phyloP scores from a whole-genome alignment of 306 rosid species.

The Hippophae rhamnoides region DNA sequence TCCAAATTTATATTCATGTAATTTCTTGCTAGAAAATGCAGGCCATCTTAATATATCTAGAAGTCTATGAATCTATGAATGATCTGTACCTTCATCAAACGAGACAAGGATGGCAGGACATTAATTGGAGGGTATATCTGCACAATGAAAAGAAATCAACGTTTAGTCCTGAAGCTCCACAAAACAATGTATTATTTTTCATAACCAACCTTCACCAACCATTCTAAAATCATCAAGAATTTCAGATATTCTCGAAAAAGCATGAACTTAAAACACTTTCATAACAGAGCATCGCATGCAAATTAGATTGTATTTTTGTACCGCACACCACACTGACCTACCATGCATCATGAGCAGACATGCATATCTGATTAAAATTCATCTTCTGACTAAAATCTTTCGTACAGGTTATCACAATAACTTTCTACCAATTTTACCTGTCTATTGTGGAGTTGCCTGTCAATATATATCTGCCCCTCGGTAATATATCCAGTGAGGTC shows the following conservation, averaged over 20 bases:
- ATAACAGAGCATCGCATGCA: background rate
- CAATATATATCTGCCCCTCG: constrained; percentile 96
- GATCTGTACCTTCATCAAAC: constrained; percentile 86
- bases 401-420: background rate
- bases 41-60: background rate
- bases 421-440: constrained; percentile 46
- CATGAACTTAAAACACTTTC: no score
- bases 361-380: background rate
- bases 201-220: background rate
- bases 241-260: no score
- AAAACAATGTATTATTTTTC: constrained; percentile 4
- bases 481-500: constrained; percentile 99
- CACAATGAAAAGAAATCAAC: constrained; percentile 25
- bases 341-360: background rate
- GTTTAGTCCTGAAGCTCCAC: constrained; percentile 22
- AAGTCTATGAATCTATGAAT: constrained; percentile 2
- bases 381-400: background rate
- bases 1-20: background rate
- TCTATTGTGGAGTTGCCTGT: constrained; percentile 92
- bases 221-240: constrained; percentile 13
- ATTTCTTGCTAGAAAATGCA: no score
- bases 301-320: background rate
- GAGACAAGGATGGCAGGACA: constrained; percentile 94
- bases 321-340: background rate
- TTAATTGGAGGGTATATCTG: constrained; percentile 98